phyloP scores from a whole-genome alignment of 148 eudicot species.

The Oxyria digyna region DNA sequence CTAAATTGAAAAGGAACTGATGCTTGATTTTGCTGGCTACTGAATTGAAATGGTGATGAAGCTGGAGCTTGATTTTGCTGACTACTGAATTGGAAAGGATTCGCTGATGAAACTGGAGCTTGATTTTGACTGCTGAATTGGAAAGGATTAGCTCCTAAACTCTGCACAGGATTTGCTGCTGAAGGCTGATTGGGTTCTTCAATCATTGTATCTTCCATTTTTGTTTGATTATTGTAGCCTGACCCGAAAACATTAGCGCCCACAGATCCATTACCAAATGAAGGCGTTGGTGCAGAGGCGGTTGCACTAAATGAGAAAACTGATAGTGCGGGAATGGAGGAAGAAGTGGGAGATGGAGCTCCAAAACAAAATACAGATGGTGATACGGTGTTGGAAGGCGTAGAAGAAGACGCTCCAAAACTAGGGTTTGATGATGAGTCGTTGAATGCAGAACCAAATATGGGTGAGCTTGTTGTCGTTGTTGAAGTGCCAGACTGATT shows the following conservation, averaged over 20 bases:
- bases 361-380: constrained; percentile 39
- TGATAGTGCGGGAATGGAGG: not conserved
- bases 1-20: constrained; percentile 50
- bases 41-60: constrained; percentile 29
- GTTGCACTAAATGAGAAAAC: constrained; percentile 32
- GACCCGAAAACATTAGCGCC: constrained; percentile 36
- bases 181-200: constrained; percentile 44
- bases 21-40: constrained; percentile 38
- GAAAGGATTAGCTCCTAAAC: not conserved
- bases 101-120: constrained; percentile 17
- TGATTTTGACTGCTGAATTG: constrained; percentile 26
- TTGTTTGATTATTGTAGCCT: constrained; percentile 35
- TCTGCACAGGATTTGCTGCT: constrained; percentile 36
- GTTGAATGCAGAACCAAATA: constrained; percentile 16
- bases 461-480: constrained; percentile 18
- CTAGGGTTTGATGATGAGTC: constrained; percentile 17
- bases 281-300: constrained; percentile 25
- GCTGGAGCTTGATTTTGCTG: not conserved
- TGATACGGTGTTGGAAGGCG: not conserved
- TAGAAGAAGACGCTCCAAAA: constrained; percentile 19
- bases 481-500: constrained; percentile 22
- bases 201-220: constrained; percentile 67
- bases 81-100: not conserved
- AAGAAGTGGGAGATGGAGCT: constrained; percentile 16
- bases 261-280: constrained; percentile 17